Evolutionary conservation across 331 rosid genomes (phyloP), one percentile per base, ranked within the genome.

Genomic region (Pyracantha coccinea): DNA sequence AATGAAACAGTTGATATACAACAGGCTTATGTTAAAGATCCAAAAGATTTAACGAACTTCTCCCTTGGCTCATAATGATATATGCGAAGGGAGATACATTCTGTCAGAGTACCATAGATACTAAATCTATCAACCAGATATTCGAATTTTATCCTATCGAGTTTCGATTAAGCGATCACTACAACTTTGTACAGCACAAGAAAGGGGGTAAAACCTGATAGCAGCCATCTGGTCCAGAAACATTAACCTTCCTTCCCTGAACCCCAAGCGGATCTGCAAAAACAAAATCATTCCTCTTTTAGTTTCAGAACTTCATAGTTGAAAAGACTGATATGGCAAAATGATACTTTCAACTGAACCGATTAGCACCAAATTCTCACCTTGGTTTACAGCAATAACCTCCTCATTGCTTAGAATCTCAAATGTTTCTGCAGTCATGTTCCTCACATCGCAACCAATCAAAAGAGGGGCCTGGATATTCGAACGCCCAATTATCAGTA

Each of bases 311-410:
- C 31, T 67, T 72, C 17, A 13, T 10, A 41, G 25, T 58, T 44
- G 11, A 54, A 72, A 57, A 59, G 45, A 31, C 19, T 23, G 45
- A 47, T 16, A 69, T 3, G 47, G n/a, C 11, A 61, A 13, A 38
- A 75, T 65, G 8, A 32, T 41, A 58, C 24, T 28, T 72, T 64
- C 73, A 47, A 50, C 44, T 10, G 1, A 33, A 33, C 54, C 9
- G 0, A 6, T 50, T 50, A 50, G 55, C 1, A 50, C 55, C 55
- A 50, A 33, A 33, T 7, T 32, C 19, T 72, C 62, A 95, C 99
- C 99, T 95, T 95, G 97, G 85, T 95, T 92, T 71, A 95, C 70
- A 50, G 89, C 93, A 83, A 95, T 90, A 80, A 95, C 88, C 85
- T 95, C 99, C 83, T 75, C 71, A 23, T 95, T 95, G 80, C 85